Evolutionary conservation across 305 asterid genomes (phyloP), one percentile per base, ranked within the genome.

Genomic region (Fraxinus dipetala): DNA sequence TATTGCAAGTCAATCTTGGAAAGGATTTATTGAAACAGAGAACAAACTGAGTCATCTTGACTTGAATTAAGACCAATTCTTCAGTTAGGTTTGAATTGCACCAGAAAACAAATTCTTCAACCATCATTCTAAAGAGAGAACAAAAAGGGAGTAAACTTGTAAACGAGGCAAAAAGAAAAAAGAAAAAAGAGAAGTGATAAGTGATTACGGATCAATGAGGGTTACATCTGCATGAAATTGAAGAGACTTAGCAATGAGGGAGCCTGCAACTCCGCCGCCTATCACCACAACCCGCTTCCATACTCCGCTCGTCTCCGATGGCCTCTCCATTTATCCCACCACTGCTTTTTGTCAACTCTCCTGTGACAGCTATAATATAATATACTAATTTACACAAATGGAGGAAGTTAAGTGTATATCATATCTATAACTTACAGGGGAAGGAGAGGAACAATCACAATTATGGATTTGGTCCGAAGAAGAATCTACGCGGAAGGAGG

Each of bases 201-300:
- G 72, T 70, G 45, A 90, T 80, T 90, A 94, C 98, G 91, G 91
- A 72, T 94, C 98, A 85, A 94, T 86, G 77, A 94, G 93, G 82
- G 95, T 93, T 51, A 94, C 87, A 82, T 94, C 97, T 45, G 91
- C 95, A 72, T 78, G 87, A 80, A 93, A 94, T 76, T 94, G 98
- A 84, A 94, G 96, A 67, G 94, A 83, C 84, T 89, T 94, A 2
- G 95, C 96, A 84, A 94, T 61, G 72, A 94, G 88, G 20, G 98
- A 90, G 35, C 97, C 97, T 0, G 94, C 97, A 0, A 94, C 93
- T 85, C 97, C 95, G 38, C 97, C 98, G 61, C 98, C 96, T 1
- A 94, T 87, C 78, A 94, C 94, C 88, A 90, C 97, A 88, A 92
- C 95, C 81, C 93, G 88, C 89, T 90, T 93, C 91, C 97, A 91